phyloP scores from a whole-genome alignment of 257 asterid genomes.

The Leptodermis oblonga region DNA sequence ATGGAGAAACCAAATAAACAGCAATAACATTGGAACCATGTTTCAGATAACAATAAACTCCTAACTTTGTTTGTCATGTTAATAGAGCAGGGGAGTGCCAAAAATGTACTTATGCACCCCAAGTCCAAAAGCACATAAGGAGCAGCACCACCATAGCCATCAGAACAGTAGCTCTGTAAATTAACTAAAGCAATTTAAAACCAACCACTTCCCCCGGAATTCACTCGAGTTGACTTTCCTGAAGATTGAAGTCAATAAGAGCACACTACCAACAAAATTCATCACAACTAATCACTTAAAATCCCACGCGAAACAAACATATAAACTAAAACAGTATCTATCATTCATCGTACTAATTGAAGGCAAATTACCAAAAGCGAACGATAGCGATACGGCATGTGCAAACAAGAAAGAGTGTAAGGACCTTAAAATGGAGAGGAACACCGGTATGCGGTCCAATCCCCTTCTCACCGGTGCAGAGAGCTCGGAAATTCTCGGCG shows the following conservation, averaged over 20 bases:
- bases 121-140: not conserved
- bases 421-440: conserved; percentile 90
- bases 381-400: not conserved
- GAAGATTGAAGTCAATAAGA: not conserved
- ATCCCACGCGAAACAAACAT: not conserved
- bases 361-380: not conserved
- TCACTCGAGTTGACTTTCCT: not conserved
- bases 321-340: not conserved
- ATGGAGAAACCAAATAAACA: not conserved
- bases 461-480: conserved; percentile 97
- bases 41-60: not conserved
- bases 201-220: not conserved
- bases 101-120: not conserved
- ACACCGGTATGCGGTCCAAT: conserved; percentile 72
- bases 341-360: not conserved
- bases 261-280: not conserved
- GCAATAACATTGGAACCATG: not conserved
- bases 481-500: conserved; percentile 95
- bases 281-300: not conserved
- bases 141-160: not conserved
- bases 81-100: not conserved
- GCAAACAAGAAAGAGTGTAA: not conserved
- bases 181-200: not conserved
- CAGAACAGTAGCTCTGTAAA: not conserved
- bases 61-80: not conserved